A percentile compares a stretch with the other conserved stretches of the same genome.
phyloP scores from a whole-genome alignment of 2,329 filamentous ascomycete genomes.

The Talaromyces sp. region DNA sequence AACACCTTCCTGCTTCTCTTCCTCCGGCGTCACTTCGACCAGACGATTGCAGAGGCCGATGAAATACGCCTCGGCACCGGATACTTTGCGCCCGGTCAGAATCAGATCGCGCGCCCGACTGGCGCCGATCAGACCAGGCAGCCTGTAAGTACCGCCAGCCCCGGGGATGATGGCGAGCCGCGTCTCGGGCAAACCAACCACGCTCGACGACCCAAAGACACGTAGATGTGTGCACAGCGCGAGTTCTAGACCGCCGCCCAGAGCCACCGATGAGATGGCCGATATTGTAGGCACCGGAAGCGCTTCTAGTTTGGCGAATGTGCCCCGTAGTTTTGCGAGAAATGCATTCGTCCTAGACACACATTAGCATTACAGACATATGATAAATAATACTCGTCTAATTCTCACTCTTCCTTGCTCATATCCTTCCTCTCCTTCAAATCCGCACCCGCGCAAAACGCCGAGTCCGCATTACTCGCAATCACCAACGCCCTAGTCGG shows the following conservation, averaged over 20 bases:
- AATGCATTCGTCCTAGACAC: constrained; percentile 66
- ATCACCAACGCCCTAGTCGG: constrained; percentile 75
- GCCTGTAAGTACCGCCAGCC: constrained; percentile 83
- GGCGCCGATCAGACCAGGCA: constrained; percentile 74
- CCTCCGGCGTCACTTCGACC: constrained; percentile 64
- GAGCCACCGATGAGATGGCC: constrained; percentile 75
- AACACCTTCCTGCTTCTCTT: constrained; percentile 46
- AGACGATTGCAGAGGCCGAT: constrained; percentile 85
- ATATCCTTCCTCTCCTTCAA: constrained; percentile 81
- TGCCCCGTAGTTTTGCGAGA: constrained; percentile 67
- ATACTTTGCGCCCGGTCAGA: constrained; percentile 80
- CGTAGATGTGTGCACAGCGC: constrained; percentile 85
- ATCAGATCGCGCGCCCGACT: constrained; percentile 82
- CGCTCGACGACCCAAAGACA: constrained; percentile 72
- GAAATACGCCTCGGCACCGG: constrained; percentile 81
- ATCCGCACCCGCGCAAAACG: constrained; percentile 92
- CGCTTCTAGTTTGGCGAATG: constrained; percentile 64
- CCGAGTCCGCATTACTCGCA: constrained; percentile 75
- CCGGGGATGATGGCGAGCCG: constrained; percentile 90
- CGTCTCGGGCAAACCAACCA: constrained; percentile 83
- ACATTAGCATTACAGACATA: not conserved
- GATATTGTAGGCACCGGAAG: constrained; percentile 88
- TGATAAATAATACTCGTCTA: not conserved
- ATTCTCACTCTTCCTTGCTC: constrained; percentile 65
- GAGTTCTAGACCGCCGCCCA: constrained; percentile 90